phyloP scores from a whole-genome alignment of 2,329 filamentous ascomycete genomes.

The Aaosphaeria pasadenensis region DNA sequence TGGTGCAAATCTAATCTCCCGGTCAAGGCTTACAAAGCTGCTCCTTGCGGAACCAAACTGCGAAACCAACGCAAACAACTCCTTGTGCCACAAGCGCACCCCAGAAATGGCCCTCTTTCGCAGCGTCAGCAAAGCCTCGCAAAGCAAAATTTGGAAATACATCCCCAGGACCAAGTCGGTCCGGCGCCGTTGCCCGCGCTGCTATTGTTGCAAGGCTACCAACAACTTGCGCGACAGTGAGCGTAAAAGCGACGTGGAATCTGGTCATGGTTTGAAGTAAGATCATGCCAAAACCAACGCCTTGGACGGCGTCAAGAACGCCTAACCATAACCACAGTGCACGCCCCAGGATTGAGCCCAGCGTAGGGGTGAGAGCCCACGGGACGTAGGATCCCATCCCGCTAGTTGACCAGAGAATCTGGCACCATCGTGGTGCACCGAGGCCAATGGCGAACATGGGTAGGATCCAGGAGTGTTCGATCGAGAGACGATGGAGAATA shows the following conservation, averaged over 20 bases:
- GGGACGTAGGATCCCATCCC: constrained; percentile 61
- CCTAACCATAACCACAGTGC: constrained; percentile 66
- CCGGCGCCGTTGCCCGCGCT: constrained; percentile 58
- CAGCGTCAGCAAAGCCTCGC: constrained; percentile 38
- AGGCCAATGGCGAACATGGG: constrained; percentile 67
- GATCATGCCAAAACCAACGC: constrained; percentile 67
- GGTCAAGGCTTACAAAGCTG: constrained; percentile 53
- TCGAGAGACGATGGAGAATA: constrained; percentile 54
- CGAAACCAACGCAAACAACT: constrained; percentile 56
- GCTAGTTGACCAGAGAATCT: constrained; percentile 65
- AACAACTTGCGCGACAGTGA: constrained; percentile 60
- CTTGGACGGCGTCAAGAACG: constrained; percentile 62
- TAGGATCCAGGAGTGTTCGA: constrained; percentile 63
- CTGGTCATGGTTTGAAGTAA: constrained; percentile 63
- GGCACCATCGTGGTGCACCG: constrained; percentile 63
- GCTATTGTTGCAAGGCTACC: constrained; percentile 62
- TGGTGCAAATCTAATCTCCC: too few relatives aligned
- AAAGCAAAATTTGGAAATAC: constrained; percentile 62
- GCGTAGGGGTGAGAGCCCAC: constrained; percentile 49
- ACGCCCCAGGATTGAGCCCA: constrained; percentile 56
- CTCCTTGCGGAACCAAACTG: constrained; percentile 57
- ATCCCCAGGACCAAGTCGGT: constrained; percentile 58
- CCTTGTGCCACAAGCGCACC: constrained; percentile 57
- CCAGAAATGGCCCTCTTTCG: constrained; percentile 55
- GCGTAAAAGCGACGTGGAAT: constrained; percentile 61